phyloP scores from a whole-genome alignment of 768 basidiomycete species.

The Suillus lakei region DNA sequence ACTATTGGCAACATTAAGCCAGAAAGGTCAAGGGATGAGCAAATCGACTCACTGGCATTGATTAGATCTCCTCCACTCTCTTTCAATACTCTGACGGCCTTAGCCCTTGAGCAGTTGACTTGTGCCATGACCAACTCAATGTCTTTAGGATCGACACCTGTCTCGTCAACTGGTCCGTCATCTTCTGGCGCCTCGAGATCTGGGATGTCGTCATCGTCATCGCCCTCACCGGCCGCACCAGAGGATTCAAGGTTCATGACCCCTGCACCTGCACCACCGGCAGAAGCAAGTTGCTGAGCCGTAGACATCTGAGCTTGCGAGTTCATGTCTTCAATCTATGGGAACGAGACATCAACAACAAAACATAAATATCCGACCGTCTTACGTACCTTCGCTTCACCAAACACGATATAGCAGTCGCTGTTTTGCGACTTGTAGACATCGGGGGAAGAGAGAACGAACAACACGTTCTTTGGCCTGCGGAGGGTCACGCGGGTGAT shows the following conservation, averaged over 20 bases:
- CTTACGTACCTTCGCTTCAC: constrained; percentile 84
- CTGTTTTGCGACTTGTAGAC: constrained; percentile 98
- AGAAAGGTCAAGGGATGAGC: constrained; percentile 4
- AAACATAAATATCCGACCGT: background rate
- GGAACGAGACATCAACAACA: background rate
- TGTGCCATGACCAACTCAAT: constrained; percentile 92
- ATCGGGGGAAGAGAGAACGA: constrained; percentile 92
- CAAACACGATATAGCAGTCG: constrained; percentile 99
- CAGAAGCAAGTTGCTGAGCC: constrained; percentile 74
- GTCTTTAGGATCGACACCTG: constrained; percentile 90
- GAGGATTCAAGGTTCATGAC: constrained; percentile 54
- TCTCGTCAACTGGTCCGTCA: constrained; percentile 83
- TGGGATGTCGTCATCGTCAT: constrained; percentile 80
- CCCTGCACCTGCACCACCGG: constrained; percentile 48
- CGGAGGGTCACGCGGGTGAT: constrained; percentile 96
- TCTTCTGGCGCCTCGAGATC: constrained; percentile 84
- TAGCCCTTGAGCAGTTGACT: constrained; percentile 89
- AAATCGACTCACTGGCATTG: constrained; percentile 83
- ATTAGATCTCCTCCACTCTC: constrained; percentile 94
- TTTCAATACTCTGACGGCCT: constrained; percentile 89
- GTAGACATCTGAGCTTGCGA: constrained; percentile 75
- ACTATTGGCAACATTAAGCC: constrained; percentile 49
- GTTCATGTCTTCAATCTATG: constrained; percentile 89
- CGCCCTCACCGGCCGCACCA: constrained; percentile 54
- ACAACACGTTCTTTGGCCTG: constrained; percentile 94